Conservation (phyloP, 352 stramenopile genomes). For the Phytopythium chamaehyphon region DNA sequence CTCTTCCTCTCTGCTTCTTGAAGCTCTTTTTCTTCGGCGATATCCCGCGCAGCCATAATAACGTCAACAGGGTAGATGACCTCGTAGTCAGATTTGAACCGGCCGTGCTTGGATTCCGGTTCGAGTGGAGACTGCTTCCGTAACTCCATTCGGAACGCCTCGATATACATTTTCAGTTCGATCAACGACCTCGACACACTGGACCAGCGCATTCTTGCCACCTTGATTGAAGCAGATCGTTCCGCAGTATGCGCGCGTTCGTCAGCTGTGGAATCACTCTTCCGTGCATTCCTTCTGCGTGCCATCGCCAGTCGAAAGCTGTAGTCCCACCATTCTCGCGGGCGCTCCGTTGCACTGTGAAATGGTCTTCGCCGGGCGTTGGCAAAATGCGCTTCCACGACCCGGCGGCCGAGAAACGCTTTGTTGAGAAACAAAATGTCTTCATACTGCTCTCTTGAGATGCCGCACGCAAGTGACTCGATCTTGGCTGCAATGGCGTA, state of each 20-base stretch:
- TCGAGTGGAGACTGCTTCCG: slow-evolving; percentile 36
- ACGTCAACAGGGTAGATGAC: slow-evolving; percentile 65
- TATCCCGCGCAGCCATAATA: slow-evolving; percentile 53
- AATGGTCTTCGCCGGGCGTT: slow-evolving; percentile 51
- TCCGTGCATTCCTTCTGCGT: slow-evolving; percentile 6
- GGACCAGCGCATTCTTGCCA: slow-evolving; percentile 33
- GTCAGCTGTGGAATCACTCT: background rate
- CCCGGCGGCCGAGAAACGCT: slow-evolving; percentile 52
- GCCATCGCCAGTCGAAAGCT: slow-evolving; percentile 39
- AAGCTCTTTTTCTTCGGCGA: slow-evolving; percentile 50
- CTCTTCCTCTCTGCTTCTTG: slow-evolving; percentile 23
- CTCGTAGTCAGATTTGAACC: slow-evolving; percentile 48
- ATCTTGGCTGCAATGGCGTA: slow-evolving; percentile 58
- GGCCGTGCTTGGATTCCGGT: slow-evolving; percentile 31
- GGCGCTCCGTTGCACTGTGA: slow-evolving; percentile 27
- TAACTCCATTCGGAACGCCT: slow-evolving; percentile 46
- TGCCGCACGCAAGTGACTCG: slow-evolving; percentile 33
- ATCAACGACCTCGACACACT: slow-evolving; percentile 43
- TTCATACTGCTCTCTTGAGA: slow-evolving; percentile 80
- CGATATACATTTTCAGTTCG: slow-evolving; percentile 60
- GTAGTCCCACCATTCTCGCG: slow-evolving; percentile 80
- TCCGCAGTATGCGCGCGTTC: background rate
- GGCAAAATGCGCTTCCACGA: slow-evolving; percentile 70
- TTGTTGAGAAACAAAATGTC: slow-evolving; percentile 72
- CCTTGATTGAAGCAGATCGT: no score